These are phyloP conservation scores for Ustilago xerochloae DNA, from an alignment of 1,284 basidiomycete species.

Conservation along the genomic window DNA sequence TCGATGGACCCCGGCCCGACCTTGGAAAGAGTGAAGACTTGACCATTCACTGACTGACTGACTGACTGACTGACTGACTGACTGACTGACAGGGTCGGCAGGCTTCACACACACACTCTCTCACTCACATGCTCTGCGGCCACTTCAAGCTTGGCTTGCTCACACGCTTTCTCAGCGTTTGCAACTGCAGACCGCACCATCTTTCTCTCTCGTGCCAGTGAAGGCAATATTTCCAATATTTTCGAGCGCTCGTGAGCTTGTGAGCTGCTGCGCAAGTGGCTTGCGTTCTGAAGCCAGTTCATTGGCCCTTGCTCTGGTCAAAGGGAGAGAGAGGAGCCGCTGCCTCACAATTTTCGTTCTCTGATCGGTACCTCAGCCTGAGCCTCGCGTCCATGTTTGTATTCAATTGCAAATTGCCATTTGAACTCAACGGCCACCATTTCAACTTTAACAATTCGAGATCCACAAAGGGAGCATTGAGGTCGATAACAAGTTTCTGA, in stretches of 20 bases:
- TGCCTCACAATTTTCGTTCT: neutral
- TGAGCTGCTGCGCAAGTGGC: neutral
- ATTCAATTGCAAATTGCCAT: no score
- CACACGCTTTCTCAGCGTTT: neutral
- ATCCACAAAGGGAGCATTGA: no score
- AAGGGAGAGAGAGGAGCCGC: neutral
- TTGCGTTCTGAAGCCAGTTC: neutral
- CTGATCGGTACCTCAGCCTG: neutral
- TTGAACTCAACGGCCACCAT: no score
- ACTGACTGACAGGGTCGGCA: slow-evolving; percentile 21
- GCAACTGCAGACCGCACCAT: slow-evolving; percentile 1
- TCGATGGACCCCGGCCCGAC: slow-evolving; percentile 23
- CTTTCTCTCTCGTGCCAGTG: neutral
- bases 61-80: slow-evolving; percentile 17
- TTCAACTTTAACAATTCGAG: no score
- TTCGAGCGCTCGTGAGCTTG: neutral
- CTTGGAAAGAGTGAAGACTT: slow-evolving; percentile 2
- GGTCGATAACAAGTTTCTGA: no score
- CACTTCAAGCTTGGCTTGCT: no score
- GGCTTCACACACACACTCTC: slow-evolving; percentile 1
- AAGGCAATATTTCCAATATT: neutral
- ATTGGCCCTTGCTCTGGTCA: slow-evolving; percentile 3
- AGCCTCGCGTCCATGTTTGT: neutral
- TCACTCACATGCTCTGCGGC: neutral
- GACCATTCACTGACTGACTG: neutral